Evolutionary conservation across 768 basidiomycete genomes (phyloP), one percentile per base, ranked within the genome.

Genomic region (Xerocomellus dryophilus): DNA sequence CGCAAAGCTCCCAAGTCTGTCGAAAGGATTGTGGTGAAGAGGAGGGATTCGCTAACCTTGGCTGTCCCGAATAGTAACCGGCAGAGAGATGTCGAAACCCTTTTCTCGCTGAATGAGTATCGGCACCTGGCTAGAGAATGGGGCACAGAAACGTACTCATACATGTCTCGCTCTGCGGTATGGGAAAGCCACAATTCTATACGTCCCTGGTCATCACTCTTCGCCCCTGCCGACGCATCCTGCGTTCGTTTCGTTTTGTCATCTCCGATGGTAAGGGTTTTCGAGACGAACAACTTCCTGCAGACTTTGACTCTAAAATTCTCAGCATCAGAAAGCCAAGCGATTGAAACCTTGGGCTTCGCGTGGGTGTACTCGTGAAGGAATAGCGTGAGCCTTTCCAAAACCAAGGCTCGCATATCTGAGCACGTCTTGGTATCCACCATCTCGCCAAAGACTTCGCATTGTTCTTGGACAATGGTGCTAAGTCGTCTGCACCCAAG

Each of bases 161-260:
- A 51, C 50, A 44, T 44, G 36, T 51, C 50, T 3, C 14, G n/a
- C 35, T 51, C 18, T 3, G 8, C 14, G 2, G 8, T 14, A 21
- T 17, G 6, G 3, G 50, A 44, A 29, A 51, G 50, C 50, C 50
- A 51, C 20, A 51, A 17, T 11, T 51, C 50, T 4, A 51, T 51
- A 0, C 6, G 25, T 7, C 50, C 50, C 27, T 20, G 2, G 0
- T 29, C 18, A 4, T 9, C 34, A 0, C 20, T 20, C 6, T 29
- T 51, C 14, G 43, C 43, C 5, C 18, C 50, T 3, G 50, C 50
- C 2, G 42, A 51, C 1, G 18, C 42, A 8, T 36, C 25, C 25
- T 29, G 42, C 1, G 41, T 3, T 7, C 34, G 42, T 6, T 5
- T 23, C 7, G 34, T 38, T 14, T 38, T 31, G 2, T 27, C 11